Conservation (phyloP, 345 rosid species). For the Citrus inodora region DNA sequence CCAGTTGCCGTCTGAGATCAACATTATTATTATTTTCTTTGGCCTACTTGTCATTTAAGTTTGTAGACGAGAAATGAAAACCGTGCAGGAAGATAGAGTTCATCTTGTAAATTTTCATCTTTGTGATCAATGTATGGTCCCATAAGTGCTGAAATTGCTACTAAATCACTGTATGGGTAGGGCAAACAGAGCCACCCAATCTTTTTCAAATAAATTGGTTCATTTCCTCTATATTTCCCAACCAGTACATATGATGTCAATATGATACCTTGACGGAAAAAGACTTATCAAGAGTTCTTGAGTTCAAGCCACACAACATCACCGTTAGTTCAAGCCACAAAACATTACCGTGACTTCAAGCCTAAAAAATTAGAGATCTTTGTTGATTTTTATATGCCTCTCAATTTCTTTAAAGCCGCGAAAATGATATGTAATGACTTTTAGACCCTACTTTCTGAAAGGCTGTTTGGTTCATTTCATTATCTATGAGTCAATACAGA, state of each 20-base stretch:
- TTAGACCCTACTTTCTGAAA: neutral
- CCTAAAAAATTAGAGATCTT: conserved; percentile 14
- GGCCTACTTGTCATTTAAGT: neutral
- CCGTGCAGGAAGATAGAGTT: conserved; percentile 23
- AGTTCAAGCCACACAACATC: conserved; percentile 10
- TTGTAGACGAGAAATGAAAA: conserved; percentile 20
- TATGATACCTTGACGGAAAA: conserved; percentile 6
- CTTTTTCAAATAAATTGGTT: conserved; percentile 10
- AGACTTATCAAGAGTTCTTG: neutral
- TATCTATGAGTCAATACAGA: too few species aligned
- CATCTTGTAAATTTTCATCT: neutral
- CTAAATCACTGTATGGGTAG: too few species aligned
- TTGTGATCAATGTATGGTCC: neutral
- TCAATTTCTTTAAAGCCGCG: neutral
- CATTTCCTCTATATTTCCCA: neutral
- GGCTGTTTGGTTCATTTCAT: neutral
- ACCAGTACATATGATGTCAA: neutral
- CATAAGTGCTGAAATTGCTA: too few species aligned
- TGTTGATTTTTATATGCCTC: neutral
- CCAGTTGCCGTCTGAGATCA: conserved; percentile 39
- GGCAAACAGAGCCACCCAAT: neutral
- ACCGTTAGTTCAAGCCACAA: neutral
- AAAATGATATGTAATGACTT: neutral
- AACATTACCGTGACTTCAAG: neutral
- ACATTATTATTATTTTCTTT: neutral